A percentile compares a stretch with the other conserved stretches of the same genome.
phyloP scores from a whole-genome alignment of 2,329 filamentous ascomycete species.

The Pseudohalonectria lignicola region DNA sequence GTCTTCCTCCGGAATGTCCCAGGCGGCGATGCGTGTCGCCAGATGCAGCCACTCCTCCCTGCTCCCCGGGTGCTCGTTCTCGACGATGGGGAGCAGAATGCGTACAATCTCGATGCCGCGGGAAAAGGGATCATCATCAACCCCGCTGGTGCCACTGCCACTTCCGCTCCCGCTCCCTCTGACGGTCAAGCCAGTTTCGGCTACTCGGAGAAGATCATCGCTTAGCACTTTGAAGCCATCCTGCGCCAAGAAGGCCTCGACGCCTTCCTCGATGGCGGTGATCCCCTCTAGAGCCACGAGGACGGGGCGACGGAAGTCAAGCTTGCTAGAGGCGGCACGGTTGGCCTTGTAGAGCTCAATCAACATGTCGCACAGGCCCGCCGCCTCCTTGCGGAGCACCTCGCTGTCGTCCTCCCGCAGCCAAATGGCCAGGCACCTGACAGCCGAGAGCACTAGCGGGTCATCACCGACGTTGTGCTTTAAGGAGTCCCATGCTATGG shows the following conservation, averaged over 20 bases:
- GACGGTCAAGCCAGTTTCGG: slow-evolving; percentile 11
- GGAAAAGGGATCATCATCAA: slow-evolving; percentile 23
- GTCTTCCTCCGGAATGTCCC: slow-evolving; percentile 23
- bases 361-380: slow-evolving; percentile 52
- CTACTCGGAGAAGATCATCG: slow-evolving; percentile 34
- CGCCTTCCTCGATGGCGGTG: slow-evolving; percentile 33
- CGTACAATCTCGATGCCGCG: slow-evolving; percentile 46
- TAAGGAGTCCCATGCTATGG: slow-evolving; percentile 48
- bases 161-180: too few relatives aligned
- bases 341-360: slow-evolving; percentile 44
- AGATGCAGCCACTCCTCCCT: slow-evolving; percentile 46
- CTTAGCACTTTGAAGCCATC: slow-evolving; percentile 42
- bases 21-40: slow-evolving; percentile 38
- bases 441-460: slow-evolving; percentile 45
- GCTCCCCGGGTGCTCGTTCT: slow-evolving; percentile 30
- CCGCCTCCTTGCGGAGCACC: slow-evolving; percentile 40
- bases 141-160: too few relatives aligned
- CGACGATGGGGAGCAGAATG: slow-evolving; percentile 39
- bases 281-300: slow-evolving; percentile 50
- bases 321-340: slow-evolving; percentile 5
- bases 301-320: slow-evolving; percentile 46
- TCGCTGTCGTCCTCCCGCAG: slow-evolving; percentile 58
- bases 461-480: slow-evolving; percentile 38
- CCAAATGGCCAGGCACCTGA: slow-evolving; percentile 52
- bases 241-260: slow-evolving; percentile 34